These are phyloP conservation scores for Skeletonema potamos DNA, from an alignment of 108 stramenopile species.

Conservation along the genomic window DNA sequence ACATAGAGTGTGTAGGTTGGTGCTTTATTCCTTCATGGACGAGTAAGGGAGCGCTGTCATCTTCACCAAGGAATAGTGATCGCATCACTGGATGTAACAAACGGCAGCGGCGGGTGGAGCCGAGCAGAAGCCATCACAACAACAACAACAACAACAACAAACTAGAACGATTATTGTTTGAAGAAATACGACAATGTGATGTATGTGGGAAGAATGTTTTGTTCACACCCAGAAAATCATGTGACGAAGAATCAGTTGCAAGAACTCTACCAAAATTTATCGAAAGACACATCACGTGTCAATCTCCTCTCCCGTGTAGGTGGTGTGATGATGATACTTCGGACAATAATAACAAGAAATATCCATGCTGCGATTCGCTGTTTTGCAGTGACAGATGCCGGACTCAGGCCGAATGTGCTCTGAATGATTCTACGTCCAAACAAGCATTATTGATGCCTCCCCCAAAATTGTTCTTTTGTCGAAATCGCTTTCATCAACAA, in stretches of 20 bases:
- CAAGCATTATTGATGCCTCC: background rate
- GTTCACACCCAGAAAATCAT: slow-evolving; percentile 10
- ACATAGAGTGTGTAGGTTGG: background rate
- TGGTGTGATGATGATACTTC: slow-evolving; percentile 16
- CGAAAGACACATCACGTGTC: slow-evolving; percentile 11
- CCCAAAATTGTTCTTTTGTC: slow-evolving; percentile 44
- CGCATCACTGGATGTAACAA: background rate
- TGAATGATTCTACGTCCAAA: background rate
- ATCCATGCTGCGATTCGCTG: slow-evolving; percentile 34
- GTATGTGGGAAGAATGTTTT: slow-evolving; percentile 23
- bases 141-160: background rate
- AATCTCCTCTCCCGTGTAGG: slow-evolving; percentile 27
- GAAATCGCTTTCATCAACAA: slow-evolving; percentile 16
- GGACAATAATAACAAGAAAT: background rate
- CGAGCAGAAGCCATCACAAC: background rate
- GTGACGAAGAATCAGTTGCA: slow-evolving; percentile 16
- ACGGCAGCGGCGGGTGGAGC: background rate
- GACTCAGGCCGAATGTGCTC: slow-evolving; percentile 15
- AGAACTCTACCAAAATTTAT: slow-evolving; percentile 33
- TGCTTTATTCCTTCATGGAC: background rate
- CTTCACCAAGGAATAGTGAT: background rate
- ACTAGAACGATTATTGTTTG: slow-evolving; percentile 19
- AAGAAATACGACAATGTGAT: slow-evolving; percentile 47
- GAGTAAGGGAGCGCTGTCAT: background rate
- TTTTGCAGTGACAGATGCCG: slow-evolving; percentile 36